Evolutionary conservation across 176 grass and related monocot genomes (phyloP), one percentile per base, ranked within the genome.

Genomic region (Oryza rufipogon): DNA sequence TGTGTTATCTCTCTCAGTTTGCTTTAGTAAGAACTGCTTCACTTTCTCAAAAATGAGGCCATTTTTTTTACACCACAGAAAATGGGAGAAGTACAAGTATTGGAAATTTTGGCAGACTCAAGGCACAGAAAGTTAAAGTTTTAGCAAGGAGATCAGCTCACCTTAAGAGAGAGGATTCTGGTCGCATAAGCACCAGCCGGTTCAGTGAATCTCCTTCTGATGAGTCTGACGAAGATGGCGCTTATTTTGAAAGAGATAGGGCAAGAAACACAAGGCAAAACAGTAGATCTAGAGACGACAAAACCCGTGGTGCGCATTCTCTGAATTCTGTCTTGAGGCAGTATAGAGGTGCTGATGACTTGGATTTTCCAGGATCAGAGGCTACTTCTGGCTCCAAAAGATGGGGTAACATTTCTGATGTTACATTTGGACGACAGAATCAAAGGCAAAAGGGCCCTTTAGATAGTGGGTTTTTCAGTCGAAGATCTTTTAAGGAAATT

Each of bases 381-480:
- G 5, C 73, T 72, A 13, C 60, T 34, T 74, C 86, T 76, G 76
- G 83, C 39, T 26, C 87, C 69, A 91, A 86, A 66, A 17, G 70
- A 66, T 98, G 93, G 96, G 80, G 83, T 63, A 80, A 81, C 7
- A 22, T 87, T 70, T 77, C 83, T 0, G 76, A 88, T 86, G 64
- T 68, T 81, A 79, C 70, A 49, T 60, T 42, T 32, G 71, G 79
- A 34, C 75, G 47, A 28, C 79, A 75, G 64, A 74, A 79, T 66
- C 82, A 14, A 20, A 81, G 28, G 22, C 80, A 49, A 19, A 90
- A 89, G 49, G 25, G 76, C 19, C 74, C 89, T 76, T 46, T 78
- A 51, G 89, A 90, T 23, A 66, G 42, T 88, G 91, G 74, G 11
- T 98, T 98, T 82, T 98, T 95, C 87, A 98, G 96, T 63, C 92